Base-by-base conservation (phyloP, 1,139 yeast genomes). In the Magnusiomyces ingens region DNA sequence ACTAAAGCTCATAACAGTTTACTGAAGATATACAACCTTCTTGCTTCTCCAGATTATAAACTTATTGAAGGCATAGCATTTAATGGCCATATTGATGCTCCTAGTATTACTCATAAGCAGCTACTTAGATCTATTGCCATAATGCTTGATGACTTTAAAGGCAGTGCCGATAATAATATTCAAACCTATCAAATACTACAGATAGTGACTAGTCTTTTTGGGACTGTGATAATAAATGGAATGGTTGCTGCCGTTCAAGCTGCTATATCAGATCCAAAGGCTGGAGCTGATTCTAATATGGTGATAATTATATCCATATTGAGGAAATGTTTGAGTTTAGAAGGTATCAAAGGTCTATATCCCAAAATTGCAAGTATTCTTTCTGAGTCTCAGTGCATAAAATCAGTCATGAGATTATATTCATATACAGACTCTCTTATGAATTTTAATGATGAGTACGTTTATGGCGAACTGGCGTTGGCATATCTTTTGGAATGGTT, bases 381-480 rank as follows among this genome's bases (percentile, higher is more conserved):
- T 53, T 73, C 75, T 36, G 82, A 80, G 29, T 74, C 78, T 35
- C 89, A 84, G 1, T 79, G 89, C 0, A 74, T 85, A 37, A 77
- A 80, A 52, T 75, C 86, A 0, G 75, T 88, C 35, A 69, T 87
- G 61, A 80, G 81, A 54, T 71, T 87, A 15, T 89, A 82, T 65
- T 78, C 93, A 0, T 80, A 82, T 55, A 80, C 94, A 0, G 79
- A 78, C 57, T 2, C 6, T 11, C 21, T 47, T 12, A 72, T 81
- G 2, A 79, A 81, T 55, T 80, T 77, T 37, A 59, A 61, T 21
- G 60, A 57, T n/a, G 94, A 86, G 53, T 45, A 44, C 36, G 73
- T 84, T 0, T 81, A 85, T 65, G 94, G 95, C 0, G 93, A 86
- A 58, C 69, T 88, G 51, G 75, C 91, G 32, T 72, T 91, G 58